Conservation (phyloP, 2,329 filamentous ascomycete genomes). For the Microsporum canis region DNA sequence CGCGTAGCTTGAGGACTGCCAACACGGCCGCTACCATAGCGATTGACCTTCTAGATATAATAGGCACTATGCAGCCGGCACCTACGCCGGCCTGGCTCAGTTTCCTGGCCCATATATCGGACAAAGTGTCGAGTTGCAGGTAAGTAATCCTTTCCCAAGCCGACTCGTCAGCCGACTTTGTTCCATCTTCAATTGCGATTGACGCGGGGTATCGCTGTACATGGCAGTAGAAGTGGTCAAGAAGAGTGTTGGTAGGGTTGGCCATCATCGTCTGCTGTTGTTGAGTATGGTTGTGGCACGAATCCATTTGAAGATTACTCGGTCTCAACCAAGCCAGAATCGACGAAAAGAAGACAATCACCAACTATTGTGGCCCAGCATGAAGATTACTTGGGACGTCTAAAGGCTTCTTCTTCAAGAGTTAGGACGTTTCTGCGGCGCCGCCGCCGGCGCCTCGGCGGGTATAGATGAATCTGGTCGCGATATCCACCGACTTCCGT, state of each 20-base stretch:
- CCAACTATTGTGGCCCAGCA: too few species aligned
- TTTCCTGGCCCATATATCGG: background rate
- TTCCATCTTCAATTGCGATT: background rate
- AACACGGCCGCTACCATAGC: background rate
- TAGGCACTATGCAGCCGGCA: background rate
- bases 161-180: background rate
- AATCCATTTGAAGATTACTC: too few species aligned
- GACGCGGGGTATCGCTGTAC: background rate
- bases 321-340: too few species aligned
- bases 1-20: background rate
- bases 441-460: background rate
- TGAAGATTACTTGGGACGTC: too few species aligned
- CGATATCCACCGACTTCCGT: background rate
- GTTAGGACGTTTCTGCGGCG: background rate
- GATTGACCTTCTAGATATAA: background rate
- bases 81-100: background rate
- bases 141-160: background rate
- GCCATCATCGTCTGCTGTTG: too few species aligned
- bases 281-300: too few species aligned
- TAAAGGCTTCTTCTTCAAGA: background rate
- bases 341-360: too few species aligned
- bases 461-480: background rate
- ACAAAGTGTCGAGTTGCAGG: background rate
- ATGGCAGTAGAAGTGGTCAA: background rate
- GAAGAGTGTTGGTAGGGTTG: background rate